These are phyloP conservation scores for Hypoxylon rubiginosum DNA, from an alignment of 2,329 filamentous ascomycete genomes.

Conservation along the genomic window DNA sequence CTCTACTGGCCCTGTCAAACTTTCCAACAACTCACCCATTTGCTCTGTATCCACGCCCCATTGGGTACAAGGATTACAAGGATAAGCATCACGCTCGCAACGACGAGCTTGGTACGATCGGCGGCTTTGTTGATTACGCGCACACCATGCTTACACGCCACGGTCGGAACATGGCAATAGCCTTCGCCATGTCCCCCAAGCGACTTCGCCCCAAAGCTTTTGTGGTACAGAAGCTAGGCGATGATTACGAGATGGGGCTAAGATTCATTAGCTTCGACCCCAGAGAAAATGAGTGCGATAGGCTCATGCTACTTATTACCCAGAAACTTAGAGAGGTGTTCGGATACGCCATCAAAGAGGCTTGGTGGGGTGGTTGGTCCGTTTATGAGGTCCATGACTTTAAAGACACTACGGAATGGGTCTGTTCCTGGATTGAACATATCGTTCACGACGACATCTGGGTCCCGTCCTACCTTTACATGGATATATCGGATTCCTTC, in stretches of 20 bases:
- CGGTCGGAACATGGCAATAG: not conserved
- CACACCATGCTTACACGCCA: not conserved
- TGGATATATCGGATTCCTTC: not conserved
- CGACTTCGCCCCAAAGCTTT: not conserved
- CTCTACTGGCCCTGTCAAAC: not conserved
- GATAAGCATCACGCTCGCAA: not conserved
- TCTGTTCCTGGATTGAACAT: not conserved
- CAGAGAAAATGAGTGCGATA: too few species aligned
- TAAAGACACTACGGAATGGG: not conserved
- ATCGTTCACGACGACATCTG: not conserved
- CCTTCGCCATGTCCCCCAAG: not conserved
- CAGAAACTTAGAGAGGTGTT: not conserved
- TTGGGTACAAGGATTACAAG: not conserved
- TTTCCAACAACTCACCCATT: not conserved
- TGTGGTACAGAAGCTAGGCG: not conserved
- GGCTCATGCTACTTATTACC: not conserved
- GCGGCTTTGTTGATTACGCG: not conserved
- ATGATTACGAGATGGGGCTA: not conserved
- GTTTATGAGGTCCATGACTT: accelerated
- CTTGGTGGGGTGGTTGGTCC: not conserved
- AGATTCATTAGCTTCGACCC: not conserved
- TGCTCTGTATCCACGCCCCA: not conserved
- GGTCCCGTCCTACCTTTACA: not conserved
- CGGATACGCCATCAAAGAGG: not conserved
- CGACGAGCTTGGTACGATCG: not conserved